Conservation (phyloP, 805 yeast species). For the Sugiyamaella floridensis region DNA sequence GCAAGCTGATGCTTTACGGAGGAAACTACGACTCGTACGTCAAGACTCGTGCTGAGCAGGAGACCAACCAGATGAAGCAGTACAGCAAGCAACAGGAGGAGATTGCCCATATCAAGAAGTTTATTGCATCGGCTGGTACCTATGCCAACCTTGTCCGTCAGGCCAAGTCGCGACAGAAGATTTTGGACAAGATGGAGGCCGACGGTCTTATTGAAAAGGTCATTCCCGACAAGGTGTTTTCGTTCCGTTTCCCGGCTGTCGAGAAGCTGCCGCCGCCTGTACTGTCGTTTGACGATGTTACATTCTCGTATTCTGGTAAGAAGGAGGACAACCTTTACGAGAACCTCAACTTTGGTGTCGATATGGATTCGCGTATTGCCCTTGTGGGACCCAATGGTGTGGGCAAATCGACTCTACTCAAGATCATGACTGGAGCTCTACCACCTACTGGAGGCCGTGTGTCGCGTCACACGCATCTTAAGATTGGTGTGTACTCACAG, state of each 20-base stretch:
- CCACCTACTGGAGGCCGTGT: conserved; percentile 91
- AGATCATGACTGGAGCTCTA: conserved; percentile 92
- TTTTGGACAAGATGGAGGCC: conserved; percentile 99
- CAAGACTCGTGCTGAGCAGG: conserved; percentile 90
- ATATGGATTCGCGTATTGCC: conserved; percentile 98
- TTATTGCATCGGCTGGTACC: conserved; percentile 99
- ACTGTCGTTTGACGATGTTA: conserved; percentile 88
- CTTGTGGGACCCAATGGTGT: conserved; percentile 99
- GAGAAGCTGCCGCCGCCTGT: conserved; percentile 99
- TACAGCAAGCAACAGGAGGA: conserved; percentile 97
- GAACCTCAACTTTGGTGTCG: conserved; percentile 92
- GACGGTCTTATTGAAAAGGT: conserved; percentile 91
- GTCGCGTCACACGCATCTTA: conserved; percentile 93
- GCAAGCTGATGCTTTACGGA: conserved; percentile 72
- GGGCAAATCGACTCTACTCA: conserved; percentile 93
- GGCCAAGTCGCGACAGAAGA: conserved; percentile 99
- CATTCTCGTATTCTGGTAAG: conserved; percentile 73
- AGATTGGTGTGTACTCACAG: conserved; percentile 97
- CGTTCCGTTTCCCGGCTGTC: conserved; percentile 89
- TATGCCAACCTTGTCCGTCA: conserved; percentile 97
- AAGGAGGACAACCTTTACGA: conserved; percentile 84
- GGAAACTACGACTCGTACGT: conserved; percentile 97
- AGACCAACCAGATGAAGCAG: conserved; percentile 96
- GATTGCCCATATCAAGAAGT: conserved; percentile 95
- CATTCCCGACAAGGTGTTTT: conserved; percentile 84